Evolutionary conservation across 441 rosid species (phyloP).

Genomic region (Mallotus repandus): DNA sequence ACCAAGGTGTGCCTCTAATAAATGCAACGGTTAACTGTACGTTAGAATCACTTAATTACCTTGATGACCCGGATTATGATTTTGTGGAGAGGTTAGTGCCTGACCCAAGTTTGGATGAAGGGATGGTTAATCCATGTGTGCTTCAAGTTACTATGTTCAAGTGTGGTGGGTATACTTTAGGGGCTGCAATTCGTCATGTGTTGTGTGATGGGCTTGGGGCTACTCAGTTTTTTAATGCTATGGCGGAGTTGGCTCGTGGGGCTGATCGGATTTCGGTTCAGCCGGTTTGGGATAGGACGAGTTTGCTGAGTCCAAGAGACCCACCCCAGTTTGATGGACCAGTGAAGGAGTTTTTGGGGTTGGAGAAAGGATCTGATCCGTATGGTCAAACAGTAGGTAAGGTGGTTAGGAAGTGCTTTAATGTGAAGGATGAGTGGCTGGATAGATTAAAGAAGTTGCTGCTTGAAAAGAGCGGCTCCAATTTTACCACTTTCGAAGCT

Average conservation of each 20-base stretch:
- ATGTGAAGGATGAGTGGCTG: slow-evolving; percentile 63
- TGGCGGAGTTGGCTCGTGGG: slow-evolving; percentile 75
- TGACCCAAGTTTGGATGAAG: slow-evolving; percentile 48
- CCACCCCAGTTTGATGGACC: slow-evolving; percentile 57
- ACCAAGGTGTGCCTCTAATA: slow-evolving; percentile 58
- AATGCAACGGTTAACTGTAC: slow-evolving; percentile 56
- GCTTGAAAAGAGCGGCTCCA: slow-evolving; percentile 49
- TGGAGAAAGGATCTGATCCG: slow-evolving; percentile 48
- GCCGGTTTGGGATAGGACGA: slow-evolving; percentile 65
- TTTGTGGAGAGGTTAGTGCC: slow-evolving; percentile 60
- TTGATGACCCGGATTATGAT: slow-evolving; percentile 53
- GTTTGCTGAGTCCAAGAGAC: slow-evolving; percentile 60
- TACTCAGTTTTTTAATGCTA: slow-evolving; percentile 58
- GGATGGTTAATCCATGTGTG: slow-evolving; percentile 51
- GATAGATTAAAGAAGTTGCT: slow-evolving; percentile 50
- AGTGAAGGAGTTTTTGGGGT: slow-evolving; percentile 46
- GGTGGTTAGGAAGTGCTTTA: slow-evolving; percentile 49
- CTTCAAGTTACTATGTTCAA: slow-evolving; percentile 69
- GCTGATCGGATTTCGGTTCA: slow-evolving; percentile 36
- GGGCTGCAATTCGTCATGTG: slow-evolving; percentile 65
- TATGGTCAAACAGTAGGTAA: slow-evolving; percentile 38
- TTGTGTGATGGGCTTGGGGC: slow-evolving; percentile 87
- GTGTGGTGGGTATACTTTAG: slow-evolving; percentile 75
- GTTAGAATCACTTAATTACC: slow-evolving; percentile 47
- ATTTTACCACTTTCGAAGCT: slow-evolving; percentile 83